Conservation (phyloP, 202 grass and related monocot genomes). For the Setaria viridis region DNA sequence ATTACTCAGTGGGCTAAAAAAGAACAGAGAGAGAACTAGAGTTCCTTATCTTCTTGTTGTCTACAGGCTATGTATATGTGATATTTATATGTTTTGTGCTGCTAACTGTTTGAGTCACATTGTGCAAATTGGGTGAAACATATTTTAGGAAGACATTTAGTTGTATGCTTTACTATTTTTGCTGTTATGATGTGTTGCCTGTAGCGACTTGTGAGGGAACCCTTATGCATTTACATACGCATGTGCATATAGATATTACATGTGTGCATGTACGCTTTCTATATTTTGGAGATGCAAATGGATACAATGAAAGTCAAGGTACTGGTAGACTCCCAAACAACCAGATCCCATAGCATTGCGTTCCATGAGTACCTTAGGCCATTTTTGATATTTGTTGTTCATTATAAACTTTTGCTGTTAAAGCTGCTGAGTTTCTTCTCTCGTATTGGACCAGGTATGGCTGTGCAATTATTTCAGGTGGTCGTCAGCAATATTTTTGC, state of each 20-base stretch:
- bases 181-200: too few relatives aligned
- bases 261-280: not conserved
- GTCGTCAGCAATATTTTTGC: slow-evolving; percentile 58
- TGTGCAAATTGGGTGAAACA: too few relatives aligned
- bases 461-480: slow-evolving; percentile 58
- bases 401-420: slow-evolving; percentile 14
- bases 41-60: too few relatives aligned
- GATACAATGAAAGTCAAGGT: not conserved
- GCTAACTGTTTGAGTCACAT: too few relatives aligned
- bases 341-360: not conserved
- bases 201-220: too few relatives aligned
- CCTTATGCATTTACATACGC: not conserved
- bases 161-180: too few relatives aligned
- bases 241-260: not conserved
- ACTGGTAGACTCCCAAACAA: not conserved
- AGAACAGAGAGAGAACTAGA: too few relatives aligned
- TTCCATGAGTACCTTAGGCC: not conserved
- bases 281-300: not conserved
- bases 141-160: too few relatives aligned
- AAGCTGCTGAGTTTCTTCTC: slow-evolving; percentile 31
- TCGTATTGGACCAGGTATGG: slow-evolving; percentile 60
- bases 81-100: too few relatives aligned
- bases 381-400: slow-evolving; percentile 21
- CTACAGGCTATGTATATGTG: too few relatives aligned
- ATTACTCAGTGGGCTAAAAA: too few relatives aligned